Base-by-base conservation (phyloP, 805 yeast species). In the Aciculoconidium aculeatum region DNA sequence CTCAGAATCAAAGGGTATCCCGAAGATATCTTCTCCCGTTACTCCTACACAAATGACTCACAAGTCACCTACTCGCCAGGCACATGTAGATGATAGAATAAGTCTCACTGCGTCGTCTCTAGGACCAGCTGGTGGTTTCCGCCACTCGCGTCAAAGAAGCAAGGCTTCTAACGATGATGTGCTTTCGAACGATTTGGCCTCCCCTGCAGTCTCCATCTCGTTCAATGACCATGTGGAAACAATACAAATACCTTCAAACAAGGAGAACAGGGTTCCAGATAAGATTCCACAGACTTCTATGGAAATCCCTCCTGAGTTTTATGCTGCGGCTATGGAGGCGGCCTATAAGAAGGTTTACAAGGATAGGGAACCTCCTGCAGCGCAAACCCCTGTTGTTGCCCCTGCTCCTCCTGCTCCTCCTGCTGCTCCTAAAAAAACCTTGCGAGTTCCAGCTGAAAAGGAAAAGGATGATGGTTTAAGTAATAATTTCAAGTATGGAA, bases 201-300 rank as follows among this genome's bases (percentile, higher is more conserved):
- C 66, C 1, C 49, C 56, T 7, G 39, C 51, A 1, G 49, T 40
- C 23, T 60, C 67, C 4, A 63, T 63, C 36, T 57, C 58, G 39
- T 63, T 63, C 28, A 45, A 45, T 21, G 62, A 59, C 5, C 47
- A 47, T 7, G 61, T 60, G 7, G 63, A 62, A 34, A 61, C 66
- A 5, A 61, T 62, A 20, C 59, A 61, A 2, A 39, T 48, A 15
- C 35, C 25, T 15, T 13, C 23, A 7, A 32, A 26, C 11, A 24
- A 11, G 7, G 29, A 25, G 15, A 14, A 17, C 12, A 9, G 16
- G 7, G 21, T 11, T 11, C 9, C 23, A 8, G 21, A 22, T 12
- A 21, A 21, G 7, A 23, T 21, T 17, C 15, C 21, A n/a, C 15
- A 21, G n/a, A 11, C 22, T 4, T 13, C 6, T 23, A 23, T 30